A percentile compares a stretch with the other conserved stretches of the same genome.
Evolutionary conservation across 1,139 yeast genomes (phyloP).

Genomic region (Saccharomycopsis hybrid): DNA sequence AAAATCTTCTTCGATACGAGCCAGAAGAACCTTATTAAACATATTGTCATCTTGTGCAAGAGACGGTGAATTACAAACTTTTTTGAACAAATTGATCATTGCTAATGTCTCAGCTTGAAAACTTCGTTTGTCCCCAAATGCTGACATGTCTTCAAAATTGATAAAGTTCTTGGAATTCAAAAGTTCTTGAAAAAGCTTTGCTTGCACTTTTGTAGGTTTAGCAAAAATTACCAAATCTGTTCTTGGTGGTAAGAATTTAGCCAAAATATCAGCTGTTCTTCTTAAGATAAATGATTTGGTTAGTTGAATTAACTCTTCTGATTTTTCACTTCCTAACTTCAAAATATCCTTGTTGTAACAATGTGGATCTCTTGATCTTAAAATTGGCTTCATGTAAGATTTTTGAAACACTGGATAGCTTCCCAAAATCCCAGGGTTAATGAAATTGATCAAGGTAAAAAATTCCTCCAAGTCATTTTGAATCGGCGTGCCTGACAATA

Average conservation of each 20-base stretch:
- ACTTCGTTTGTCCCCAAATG: neutral
- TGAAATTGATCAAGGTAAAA: slow-evolving; percentile 70
- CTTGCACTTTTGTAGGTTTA: slow-evolving; percentile 63
- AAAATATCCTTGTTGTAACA: slow-evolving; percentile 47
- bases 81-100: slow-evolving; percentile 68
- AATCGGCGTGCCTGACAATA: slow-evolving; percentile 90
- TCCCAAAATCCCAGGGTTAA: slow-evolving; percentile 81
- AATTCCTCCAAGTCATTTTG: slow-evolving; percentile 88
- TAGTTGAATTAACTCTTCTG: slow-evolving; percentile 53
- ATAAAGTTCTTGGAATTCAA: slow-evolving; percentile 38
- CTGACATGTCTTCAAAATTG: slow-evolving; percentile 24
- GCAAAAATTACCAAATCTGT: slow-evolving; percentile 78
- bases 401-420: slow-evolving; percentile 56
- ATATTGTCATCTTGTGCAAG: slow-evolving; percentile 1
- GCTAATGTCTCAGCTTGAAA: slow-evolving; percentile 46
- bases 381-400: slow-evolving; percentile 63
- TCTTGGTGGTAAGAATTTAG: slow-evolving; percentile 64
- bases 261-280: slow-evolving; percentile 63
- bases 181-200: slow-evolving; percentile 47
- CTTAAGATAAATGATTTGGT: slow-evolving; percentile 69
- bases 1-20: neutral
- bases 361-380: slow-evolving; percentile 64
- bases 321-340: slow-evolving; percentile 52
- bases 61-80: slow-evolving; percentile 79
- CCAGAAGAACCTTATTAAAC: neutral